Evolutionary conservation across 768 basidiomycete species (phyloP), one percentile per base, ranked within the genome.

Genomic region (Boletus rex-veris): DNA sequence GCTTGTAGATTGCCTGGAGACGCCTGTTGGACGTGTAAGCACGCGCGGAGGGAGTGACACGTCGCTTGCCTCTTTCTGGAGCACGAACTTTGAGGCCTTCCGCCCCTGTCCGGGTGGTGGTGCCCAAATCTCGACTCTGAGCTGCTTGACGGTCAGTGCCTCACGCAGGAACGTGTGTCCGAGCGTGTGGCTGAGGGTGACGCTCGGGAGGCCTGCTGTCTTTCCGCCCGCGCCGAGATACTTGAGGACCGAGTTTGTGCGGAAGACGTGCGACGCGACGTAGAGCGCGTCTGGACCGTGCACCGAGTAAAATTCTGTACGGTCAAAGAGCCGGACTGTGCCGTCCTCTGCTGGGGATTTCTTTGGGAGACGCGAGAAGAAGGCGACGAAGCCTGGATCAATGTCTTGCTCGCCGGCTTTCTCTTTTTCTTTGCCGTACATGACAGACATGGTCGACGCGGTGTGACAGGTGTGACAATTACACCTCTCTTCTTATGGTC

Each of bases 231-330:
- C 65, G 7, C 96, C 96, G 39, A 97, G 83, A 66, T 91, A 89
- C 71, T 96, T 96, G 71, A 99, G 79, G 54, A 98, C 94, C 1
- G 91, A 87, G 62, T 91, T 89, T 3, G 97, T 99, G 52, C 82
- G 87, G 62, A 83, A 93, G 49, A 90, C 84, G 61, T 91, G 80
- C 18, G 83, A 77, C 5, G 96, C 95, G 58, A 96, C 83, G 59
- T 84, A 92, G n/a, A 82, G 74, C 1, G 96, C 96, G 69, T 98
- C 95, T 5, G 82, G 73, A 0, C 93, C 94, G 64, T 98, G 92
- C 1, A 85, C 86, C n/a, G 86, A 83, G 74, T 92, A 98, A 71
- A 81, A 98, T 15, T 89, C 84, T 62, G 78, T 80, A 24, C 93
- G 85, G 63, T 86, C 83, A 68, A 98, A 98, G 15, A 99, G 82